Evolutionary conservation across 2,329 filamentous ascomycete species (phyloP).

Genomic region (Aspergillus awamori): DNA sequence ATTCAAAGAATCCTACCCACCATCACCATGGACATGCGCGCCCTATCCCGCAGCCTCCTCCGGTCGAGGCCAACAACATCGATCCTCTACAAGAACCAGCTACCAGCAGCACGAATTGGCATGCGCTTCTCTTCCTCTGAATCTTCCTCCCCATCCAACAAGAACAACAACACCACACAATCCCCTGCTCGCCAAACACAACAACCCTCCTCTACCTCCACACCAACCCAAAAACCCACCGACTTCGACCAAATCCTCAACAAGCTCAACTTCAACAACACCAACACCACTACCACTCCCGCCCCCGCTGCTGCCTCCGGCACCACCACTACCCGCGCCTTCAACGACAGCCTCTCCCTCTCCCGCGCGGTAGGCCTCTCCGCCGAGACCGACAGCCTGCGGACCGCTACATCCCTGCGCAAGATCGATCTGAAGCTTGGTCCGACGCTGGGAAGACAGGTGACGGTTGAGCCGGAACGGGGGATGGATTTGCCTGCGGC

Average conservation of each 20-base stretch:
- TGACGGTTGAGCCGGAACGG: constrained; percentile 37
- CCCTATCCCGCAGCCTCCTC: constrained; percentile 37
- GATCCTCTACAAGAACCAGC: constrained; percentile 25
- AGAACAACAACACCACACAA: constrained; percentile 13
- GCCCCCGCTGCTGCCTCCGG: neutral
- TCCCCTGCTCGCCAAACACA: constrained; percentile 5
- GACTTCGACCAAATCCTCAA: constrained; percentile 39
- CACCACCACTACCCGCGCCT: constrained; percentile 3
- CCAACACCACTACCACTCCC: neutral
- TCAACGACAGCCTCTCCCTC: constrained; percentile 25
- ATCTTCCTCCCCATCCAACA: no score
- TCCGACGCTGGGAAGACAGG: constrained; percentile 41
- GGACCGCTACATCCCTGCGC: constrained; percentile 20
- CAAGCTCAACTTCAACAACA: constrained; percentile 33
- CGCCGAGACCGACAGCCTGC: constrained; percentile 22
- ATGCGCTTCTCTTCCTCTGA: constrained; percentile 10
- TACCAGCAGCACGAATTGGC: constrained; percentile 11
- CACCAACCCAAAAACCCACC: constrained; percentile 9
- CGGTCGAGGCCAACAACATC: constrained; percentile 35
- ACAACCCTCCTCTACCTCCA: constrained; percentile 4
- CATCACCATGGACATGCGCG: constrained; percentile 36
- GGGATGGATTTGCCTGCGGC: constrained; percentile 35
- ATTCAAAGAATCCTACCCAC: no score
- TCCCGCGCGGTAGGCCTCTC: constrained; percentile 26
- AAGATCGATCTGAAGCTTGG: constrained; percentile 40